These are phyloP conservation scores for Xylaria sp. DNA, from an alignment of 2,329 filamentous ascomycete species.

Conservation along the genomic window DNA sequence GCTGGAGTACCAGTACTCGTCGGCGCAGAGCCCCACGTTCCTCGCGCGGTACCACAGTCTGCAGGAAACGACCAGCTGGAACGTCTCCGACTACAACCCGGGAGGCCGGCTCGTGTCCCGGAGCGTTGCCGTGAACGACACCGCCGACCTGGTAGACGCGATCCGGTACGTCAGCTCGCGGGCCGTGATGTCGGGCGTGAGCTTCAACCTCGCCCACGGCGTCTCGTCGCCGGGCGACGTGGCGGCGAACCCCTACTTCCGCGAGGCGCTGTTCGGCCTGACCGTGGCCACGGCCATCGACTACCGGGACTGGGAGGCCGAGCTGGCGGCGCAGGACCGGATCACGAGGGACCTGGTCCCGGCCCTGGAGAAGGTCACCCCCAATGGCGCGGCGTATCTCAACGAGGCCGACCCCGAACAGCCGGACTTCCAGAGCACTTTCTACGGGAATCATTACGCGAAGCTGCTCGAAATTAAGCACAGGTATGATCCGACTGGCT, in stretches of 20 bases:
- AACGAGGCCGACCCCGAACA: conserved; percentile 46
- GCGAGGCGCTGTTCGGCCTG: conserved; percentile 13
- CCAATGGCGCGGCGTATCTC: conserved; percentile 35
- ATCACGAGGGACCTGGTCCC: conserved; percentile 20
- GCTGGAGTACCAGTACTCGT: conserved; percentile 13
- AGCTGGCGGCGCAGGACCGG: conserved; percentile 9
- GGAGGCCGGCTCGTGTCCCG: conserved; percentile 21
- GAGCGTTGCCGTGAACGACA: conserved; percentile 8
- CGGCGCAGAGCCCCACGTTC: conserved; percentile 8
- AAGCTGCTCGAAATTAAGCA: conserved; percentile 42
- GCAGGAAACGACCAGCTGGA: conserved; percentile 13
- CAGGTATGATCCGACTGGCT: conserved; percentile 42
- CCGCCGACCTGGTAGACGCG: conserved; percentile 7
- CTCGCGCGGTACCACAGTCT: conserved; percentile 8
- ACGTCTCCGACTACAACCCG: conserved; percentile 20
- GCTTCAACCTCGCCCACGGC: conserved; percentile 9
- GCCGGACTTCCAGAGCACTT: conserved; percentile 36
- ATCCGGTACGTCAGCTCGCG: conserved; percentile 14
- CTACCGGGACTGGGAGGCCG: conserved; percentile 13
- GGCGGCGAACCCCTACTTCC: conserved; percentile 17
- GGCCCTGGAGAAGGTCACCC: conserved; percentile 10
- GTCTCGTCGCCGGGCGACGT: conserved; percentile 7
- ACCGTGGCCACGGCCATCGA: conserved; percentile 8
- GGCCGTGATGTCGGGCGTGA: conserved; percentile 5
- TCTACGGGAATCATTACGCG: conserved; percentile 42